Evolutionary conservation across 1,284 basidiomycete species (phyloP).

Genomic region (Fomitopsis schrenkii): DNA sequence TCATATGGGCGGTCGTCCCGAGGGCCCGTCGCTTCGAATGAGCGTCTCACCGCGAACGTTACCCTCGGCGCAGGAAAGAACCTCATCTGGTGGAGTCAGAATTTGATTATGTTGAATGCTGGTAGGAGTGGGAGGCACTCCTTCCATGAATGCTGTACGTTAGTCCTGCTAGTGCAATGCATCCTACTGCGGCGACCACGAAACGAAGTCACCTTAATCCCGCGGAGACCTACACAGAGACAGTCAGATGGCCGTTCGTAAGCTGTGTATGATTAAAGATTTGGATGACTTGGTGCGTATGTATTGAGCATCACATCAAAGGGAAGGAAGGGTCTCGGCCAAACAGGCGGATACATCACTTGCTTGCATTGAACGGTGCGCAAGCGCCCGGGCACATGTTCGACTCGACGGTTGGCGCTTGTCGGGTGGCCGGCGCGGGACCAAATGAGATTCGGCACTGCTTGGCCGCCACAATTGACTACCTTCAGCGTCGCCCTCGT

Average conservation of each 20-base stretch:
- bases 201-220: too few species aligned
- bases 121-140: background rate
- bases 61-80: background rate
- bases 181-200: too few species aligned
- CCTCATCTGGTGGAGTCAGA: too few species aligned
- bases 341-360: too few species aligned
- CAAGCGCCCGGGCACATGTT: background rate
- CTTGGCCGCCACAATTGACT: background rate
- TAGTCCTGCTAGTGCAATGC: background rate
- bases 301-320: too few species aligned
- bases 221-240: too few species aligned
- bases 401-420: background rate
- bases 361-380: too few species aligned
- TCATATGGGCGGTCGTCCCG: slow-evolving; percentile 28
- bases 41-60: background rate
- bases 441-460: background rate
- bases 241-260: too few species aligned
- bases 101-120: too few species aligned
- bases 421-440: background rate
- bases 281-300: too few species aligned
- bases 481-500: background rate
- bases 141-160: background rate
- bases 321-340: too few species aligned
- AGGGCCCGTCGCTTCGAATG: slow-evolving; percentile 17
- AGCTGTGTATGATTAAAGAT: too few species aligned